Percentiles rank a stretch among this genome's conserved stretches.
phyloP scores from a whole-genome alignment of 495 filamentous ascomycete species.

The Talaromyces thailandensis region DNA sequence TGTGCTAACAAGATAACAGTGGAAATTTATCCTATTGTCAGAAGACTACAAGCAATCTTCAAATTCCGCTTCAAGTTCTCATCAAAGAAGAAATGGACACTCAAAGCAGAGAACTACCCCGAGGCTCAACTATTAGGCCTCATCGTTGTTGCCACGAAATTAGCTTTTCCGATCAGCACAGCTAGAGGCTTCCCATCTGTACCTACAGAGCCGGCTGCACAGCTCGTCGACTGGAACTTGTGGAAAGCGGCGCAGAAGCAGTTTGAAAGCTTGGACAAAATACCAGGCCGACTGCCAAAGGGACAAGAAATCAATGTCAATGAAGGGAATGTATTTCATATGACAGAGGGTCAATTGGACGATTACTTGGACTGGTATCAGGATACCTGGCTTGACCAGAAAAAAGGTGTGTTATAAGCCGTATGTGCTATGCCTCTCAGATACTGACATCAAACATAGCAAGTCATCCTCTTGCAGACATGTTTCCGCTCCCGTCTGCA shows the following conservation, averaged over 20 bases:
- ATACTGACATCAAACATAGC: conserved; percentile 6
- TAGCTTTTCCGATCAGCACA: conserved; percentile 67
- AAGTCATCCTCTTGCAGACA: conserved; percentile 33
- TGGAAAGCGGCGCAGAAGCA: conserved; percentile 54
- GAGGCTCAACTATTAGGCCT: conserved; percentile 64
- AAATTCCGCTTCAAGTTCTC: conserved; percentile 49
- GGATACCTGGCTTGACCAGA: conserved; percentile 52
- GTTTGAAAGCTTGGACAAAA: conserved; percentile 20
- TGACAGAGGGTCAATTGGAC: conserved; percentile 62
- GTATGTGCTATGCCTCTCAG: background rate
- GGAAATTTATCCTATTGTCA: conserved; percentile 58
- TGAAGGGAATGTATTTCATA: conserved; percentile 58
- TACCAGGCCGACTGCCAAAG: conserved; percentile 20
- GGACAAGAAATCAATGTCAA: conserved; percentile 42
- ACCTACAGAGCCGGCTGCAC: conserved; percentile 48
- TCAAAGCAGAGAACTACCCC: conserved; percentile 42
- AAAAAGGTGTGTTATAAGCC: conserved; percentile 11
- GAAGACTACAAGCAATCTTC: conserved; percentile 48
- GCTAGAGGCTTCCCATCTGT: conserved; percentile 46
- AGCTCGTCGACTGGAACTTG: conserved; percentile 58
- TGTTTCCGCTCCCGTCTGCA: conserved; percentile 39
- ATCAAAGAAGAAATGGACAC: conserved; percentile 15
- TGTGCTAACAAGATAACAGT: conserved; percentile 32
- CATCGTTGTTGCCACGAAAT: conserved; percentile 69
- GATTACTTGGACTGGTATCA: conserved; percentile 88